These are phyloP conservation scores for Cochlearia excelsa DNA, from an alignment of 345 rosid genomes.

Conservation along the genomic window DNA sequence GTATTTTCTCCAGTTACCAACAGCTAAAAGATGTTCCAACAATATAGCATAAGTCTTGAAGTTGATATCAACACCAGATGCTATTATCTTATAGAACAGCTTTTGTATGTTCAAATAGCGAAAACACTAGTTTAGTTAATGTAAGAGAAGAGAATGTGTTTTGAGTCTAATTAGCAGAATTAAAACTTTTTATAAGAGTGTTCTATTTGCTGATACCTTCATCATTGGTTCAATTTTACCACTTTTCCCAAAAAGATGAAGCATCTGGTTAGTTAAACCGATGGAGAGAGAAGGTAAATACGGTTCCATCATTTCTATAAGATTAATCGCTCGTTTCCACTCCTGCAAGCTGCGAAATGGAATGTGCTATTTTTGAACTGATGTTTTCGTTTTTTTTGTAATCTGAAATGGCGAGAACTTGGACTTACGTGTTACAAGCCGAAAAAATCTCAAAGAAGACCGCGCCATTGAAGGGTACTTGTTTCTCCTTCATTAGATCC, in stretches of 20 bases:
- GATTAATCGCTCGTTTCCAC: conserved; percentile 57
- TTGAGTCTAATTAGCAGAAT: background rate
- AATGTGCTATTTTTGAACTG: too few species aligned
- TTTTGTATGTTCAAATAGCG: conserved; percentile 30
- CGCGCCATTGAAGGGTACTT: conserved; percentile 57
- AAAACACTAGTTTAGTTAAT: conserved; percentile 18
- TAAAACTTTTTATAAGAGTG: background rate
- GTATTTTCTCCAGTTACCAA: conserved; percentile 93
- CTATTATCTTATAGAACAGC: conserved; percentile 72
- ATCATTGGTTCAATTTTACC: conserved; percentile 81
- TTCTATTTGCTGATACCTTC: conserved; percentile 44
- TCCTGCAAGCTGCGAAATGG: conserved; percentile 57
- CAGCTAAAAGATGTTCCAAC: conserved; percentile 71
- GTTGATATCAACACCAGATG: conserved; percentile 58
- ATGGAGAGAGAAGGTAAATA: conserved; percentile 52
- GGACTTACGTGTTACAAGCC: conserved; percentile 79
- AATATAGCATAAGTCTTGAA: conserved; percentile 54
- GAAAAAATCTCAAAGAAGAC: conserved; percentile 73
- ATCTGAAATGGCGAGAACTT: conserved; percentile 29
- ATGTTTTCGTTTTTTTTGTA: background rate
- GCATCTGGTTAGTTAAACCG: conserved; percentile 73
- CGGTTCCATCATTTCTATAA: conserved; percentile 69
- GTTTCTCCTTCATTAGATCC: conserved; percentile 62
- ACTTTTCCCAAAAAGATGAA: conserved; percentile 73
- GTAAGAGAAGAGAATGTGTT: background rate